Conservation (phyloP, 805 yeast species). For the Lipomyces starkeyi region DNA sequence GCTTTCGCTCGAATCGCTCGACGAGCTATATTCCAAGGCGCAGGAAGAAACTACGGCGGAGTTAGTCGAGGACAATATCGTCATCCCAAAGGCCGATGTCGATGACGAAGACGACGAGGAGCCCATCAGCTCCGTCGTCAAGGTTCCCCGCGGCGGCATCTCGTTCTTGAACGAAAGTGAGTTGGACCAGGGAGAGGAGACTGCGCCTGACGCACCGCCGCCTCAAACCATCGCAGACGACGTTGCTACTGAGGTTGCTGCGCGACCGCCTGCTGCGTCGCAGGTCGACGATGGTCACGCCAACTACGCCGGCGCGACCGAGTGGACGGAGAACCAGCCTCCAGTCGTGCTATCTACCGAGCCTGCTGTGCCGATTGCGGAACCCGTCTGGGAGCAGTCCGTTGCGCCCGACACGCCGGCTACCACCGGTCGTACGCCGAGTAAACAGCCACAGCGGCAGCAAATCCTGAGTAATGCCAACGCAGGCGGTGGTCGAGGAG, state of each 20-base stretch:
- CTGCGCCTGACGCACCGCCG: conserved; percentile 7
- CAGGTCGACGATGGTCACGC: conserved; percentile 24
- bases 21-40: conserved; percentile 17
- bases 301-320: conserved; percentile 16
- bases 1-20: conserved; percentile 27
- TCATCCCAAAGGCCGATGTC: conserved; percentile 13
- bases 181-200: conserved; percentile 25
- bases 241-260: background rate
- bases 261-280: background rate
- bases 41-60: conserved; percentile 6
- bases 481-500: conserved; percentile 13
- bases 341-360: conserved; percentile 7
- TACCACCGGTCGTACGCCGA: background rate
- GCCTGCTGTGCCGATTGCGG: conserved; percentile 14
- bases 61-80: conserved; percentile 7
- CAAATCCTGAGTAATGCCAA: conserved; percentile 3
- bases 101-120: conserved; percentile 23
- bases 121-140: conserved; percentile 19
- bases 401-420: background rate
- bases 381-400: conserved; percentile 13
- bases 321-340: conserved; percentile 15
- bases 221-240: conserved; percentile 15
- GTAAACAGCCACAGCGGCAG: background rate
- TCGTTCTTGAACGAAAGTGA: conserved; percentile 37
- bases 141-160: conserved; percentile 33